These are phyloP conservation scores for Haberlea rhodopensis DNA, from an alignment of 257 asterid species.

Conservation along the genomic window DNA sequence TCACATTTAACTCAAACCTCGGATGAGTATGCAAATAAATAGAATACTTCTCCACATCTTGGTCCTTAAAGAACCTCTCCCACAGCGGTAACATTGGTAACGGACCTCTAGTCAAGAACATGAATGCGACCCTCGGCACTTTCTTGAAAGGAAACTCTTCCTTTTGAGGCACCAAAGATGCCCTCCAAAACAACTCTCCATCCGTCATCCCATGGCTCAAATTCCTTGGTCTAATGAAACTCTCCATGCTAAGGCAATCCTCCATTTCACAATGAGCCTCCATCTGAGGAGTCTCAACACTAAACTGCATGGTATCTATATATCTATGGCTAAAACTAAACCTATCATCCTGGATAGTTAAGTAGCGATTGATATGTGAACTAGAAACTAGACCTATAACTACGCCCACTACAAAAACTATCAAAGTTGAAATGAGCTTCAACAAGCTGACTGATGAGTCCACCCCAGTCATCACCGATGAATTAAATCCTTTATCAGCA, in stretches of 20 bases:
- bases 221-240: slow-evolving; percentile 47
- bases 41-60: slow-evolving; percentile 58
- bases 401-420: slow-evolving; percentile 75
- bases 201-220: slow-evolving; percentile 71
- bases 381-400: slow-evolving; percentile 83
- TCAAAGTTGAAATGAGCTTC: slow-evolving; percentile 52
- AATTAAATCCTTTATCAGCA: slow-evolving; percentile 31
- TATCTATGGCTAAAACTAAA: slow-evolving; percentile 31
- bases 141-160: slow-evolving; percentile 70
- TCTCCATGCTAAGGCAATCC: slow-evolving; percentile 54
- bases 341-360: slow-evolving; percentile 46
- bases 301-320: slow-evolving; percentile 33
- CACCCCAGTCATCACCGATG: slow-evolving; percentile 31
- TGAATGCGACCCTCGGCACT: slow-evolving; percentile 80
- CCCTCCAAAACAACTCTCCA: slow-evolving; percentile 92
- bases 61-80: slow-evolving; percentile 85
- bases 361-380: slow-evolving; percentile 68
- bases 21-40: slow-evolving; percentile 82
- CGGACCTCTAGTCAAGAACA: slow-evolving; percentile 89
- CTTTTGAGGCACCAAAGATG: slow-evolving; percentile 78
- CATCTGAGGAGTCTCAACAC: slow-evolving; percentile 24
- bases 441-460: slow-evolving; percentile 67
- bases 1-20: slow-evolving; percentile 54
- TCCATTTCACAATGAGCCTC: slow-evolving; percentile 39
- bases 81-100: slow-evolving; percentile 84